Evolutionary conservation across 805 yeast genomes (phyloP).

Genomic region (Martiniozyma abietophila): DNA sequence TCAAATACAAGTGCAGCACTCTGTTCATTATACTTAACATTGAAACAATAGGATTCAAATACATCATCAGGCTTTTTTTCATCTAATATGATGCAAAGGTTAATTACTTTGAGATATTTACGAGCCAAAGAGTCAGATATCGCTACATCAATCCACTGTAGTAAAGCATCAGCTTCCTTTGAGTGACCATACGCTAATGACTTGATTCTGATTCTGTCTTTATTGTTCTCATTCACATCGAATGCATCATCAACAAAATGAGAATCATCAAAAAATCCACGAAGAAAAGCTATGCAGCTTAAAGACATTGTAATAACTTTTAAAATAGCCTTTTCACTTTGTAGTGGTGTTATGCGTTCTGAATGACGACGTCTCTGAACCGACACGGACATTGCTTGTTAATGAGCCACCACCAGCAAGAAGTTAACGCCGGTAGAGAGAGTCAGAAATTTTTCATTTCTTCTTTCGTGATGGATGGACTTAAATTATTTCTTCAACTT

Average conservation of each 20-base stretch:
- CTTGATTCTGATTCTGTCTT: constrained; percentile 32
- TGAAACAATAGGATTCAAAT: constrained; percentile 43
- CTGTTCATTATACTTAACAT: constrained; percentile 31
- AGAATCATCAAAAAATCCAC: constrained; percentile 50
- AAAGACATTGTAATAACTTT: constrained; percentile 42
- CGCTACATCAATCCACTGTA: constrained; percentile 48
- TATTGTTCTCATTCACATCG: constrained; percentile 16
- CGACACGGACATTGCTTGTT: no score
- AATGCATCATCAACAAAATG: constrained; percentile 41
- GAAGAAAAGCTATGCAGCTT: constrained; percentile 47
- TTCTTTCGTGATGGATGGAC: no score
- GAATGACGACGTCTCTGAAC: constrained; percentile 5
- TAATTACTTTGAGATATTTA: constrained; percentile 35
- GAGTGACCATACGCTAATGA: constrained; percentile 38
- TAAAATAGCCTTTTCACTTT: constrained; percentile 37
- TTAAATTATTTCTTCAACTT: no score
- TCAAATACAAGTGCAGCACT: constrained; percentile 7
- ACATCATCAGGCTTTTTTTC: constrained; percentile 33
- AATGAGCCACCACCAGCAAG: no score
- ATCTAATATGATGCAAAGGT: constrained; percentile 37
- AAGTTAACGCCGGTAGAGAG: no score
- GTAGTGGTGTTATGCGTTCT: constrained; percentile 15
- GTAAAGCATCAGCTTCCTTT: constrained; percentile 36
- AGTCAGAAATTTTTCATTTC: no score
- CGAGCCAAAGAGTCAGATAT: constrained; percentile 35